phyloP scores from a whole-genome alignment of 352 stramenopile species.

The Aphanomyces astaci region DNA sequence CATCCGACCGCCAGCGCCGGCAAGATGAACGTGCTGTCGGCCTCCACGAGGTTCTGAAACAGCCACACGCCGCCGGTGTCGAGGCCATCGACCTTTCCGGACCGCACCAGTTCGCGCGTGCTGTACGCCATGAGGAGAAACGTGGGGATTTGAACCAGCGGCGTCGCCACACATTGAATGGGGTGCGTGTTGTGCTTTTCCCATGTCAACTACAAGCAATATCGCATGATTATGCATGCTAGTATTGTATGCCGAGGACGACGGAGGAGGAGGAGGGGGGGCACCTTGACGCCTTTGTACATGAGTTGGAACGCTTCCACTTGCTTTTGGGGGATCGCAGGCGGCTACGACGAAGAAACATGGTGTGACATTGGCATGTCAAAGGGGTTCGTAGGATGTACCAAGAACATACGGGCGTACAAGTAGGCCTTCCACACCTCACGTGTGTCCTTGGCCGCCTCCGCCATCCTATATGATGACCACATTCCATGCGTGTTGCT shows the following conservation, averaged over 20 bases:
- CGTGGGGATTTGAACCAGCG: slow-evolving; percentile 57
- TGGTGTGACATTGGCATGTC: too few species aligned
- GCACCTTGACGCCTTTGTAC: slow-evolving; percentile 39
- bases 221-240: too few species aligned
- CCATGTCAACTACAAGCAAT: slow-evolving; percentile 35
- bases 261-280: not conserved
- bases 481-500: not conserved
- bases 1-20: slow-evolving; percentile 43
- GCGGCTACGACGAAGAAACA: too few species aligned
- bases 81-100: slow-evolving; percentile 49
- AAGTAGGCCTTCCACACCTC: slow-evolving; percentile 68
- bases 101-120: slow-evolving; percentile 67
- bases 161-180: slow-evolving; percentile 53
- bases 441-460: slow-evolving; percentile 44
- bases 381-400: too few species aligned
- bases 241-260: too few species aligned
- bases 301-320: slow-evolving; percentile 43
- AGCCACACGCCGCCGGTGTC: slow-evolving; percentile 52
- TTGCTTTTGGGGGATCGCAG: slow-evolving; percentile 37
- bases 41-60: slow-evolving; percentile 60
- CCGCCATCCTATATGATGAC: slow-evolving; percentile 33
- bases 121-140: slow-evolving; percentile 71
- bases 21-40: slow-evolving; percentile 52
- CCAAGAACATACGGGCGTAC: slow-evolving; percentile 59
- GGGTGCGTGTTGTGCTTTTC: slow-evolving; percentile 70